phyloP scores from a whole-genome alignment of 2,329 filamentous ascomycete genomes.

The Aspergillus fijiensis region DNA sequence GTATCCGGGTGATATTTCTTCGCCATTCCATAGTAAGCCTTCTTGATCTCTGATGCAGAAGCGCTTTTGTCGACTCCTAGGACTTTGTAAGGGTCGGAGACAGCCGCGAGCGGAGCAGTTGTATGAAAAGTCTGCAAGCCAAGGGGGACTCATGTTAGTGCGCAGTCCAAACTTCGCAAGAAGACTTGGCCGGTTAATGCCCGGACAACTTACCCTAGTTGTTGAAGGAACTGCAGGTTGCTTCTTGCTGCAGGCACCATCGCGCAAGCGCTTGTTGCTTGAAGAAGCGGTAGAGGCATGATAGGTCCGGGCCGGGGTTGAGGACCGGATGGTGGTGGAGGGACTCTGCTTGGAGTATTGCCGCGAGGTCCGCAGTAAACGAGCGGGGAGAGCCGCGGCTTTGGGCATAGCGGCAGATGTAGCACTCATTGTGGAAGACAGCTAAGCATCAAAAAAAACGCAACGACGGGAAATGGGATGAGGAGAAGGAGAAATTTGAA shows the following conservation, averaged over 20 bases:
- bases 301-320: slow-evolving; percentile 38
- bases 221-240: slow-evolving; percentile 20
- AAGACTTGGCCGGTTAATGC: not conserved
- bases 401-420: slow-evolving; percentile 42
- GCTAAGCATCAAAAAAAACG: slow-evolving; percentile 13
- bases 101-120: slow-evolving; percentile 60
- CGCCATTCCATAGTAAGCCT: slow-evolving; percentile 94
- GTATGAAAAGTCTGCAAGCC: slow-evolving; percentile 44
- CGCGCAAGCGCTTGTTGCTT: slow-evolving; percentile 27
- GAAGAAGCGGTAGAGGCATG: slow-evolving; percentile 31
- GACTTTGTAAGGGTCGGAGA: slow-evolving; percentile 81
- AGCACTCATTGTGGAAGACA: slow-evolving; percentile 39
- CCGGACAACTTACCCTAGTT: slow-evolving; percentile 31
- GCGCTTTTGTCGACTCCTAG: slow-evolving; percentile 82
- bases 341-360: slow-evolving; percentile 40
- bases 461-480: not conserved
- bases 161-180: not conserved
- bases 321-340: slow-evolving; percentile 27
- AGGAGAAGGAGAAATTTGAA: slow-evolving; percentile 5
- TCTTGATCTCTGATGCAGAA: slow-evolving; percentile 88
- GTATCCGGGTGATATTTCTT: slow-evolving; percentile 99
- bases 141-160: slow-evolving; percentile 10
- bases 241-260: slow-evolving; percentile 27
- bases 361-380: slow-evolving; percentile 43
- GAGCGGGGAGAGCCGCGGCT: slow-evolving; percentile 43